These are phyloP conservation scores for Penstemon davidsonii DNA, from an alignment of 257 asterid species.

Conservation along the genomic window DNA sequence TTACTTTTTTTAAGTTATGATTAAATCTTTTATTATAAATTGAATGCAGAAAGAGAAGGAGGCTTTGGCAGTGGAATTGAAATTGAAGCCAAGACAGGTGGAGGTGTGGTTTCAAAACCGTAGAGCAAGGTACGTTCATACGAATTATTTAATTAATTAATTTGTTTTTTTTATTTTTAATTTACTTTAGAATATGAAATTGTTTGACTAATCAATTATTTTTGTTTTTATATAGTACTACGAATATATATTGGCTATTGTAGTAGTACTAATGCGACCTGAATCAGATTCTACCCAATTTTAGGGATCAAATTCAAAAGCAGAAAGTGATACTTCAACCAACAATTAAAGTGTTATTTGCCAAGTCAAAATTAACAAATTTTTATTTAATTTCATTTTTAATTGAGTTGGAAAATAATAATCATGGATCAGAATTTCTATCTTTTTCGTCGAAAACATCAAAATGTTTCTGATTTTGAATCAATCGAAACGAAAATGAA, in stretches of 20 bases:
- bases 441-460: too few relatives aligned
- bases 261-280: constrained; percentile 21
- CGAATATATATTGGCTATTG: background rate
- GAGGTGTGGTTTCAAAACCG: constrained; percentile 98
- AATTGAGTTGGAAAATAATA: too few relatives aligned
- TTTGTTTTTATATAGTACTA: too few relatives aligned
- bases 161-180: too few relatives aligned
- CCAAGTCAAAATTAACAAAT: too few relatives aligned
- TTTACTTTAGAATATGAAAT: background rate
- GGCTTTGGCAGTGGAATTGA: constrained; percentile 58
- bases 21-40: background rate
- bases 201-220: background rate
- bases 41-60: constrained; percentile 69
- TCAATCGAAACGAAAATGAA: too few relatives aligned
- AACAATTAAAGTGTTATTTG: background rate
- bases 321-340: constrained; percentile 25
- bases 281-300: constrained; percentile 36
- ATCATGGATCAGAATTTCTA: too few relatives aligned
- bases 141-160: too few relatives aligned
- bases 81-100: constrained; percentile 73
- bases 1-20: background rate
- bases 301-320: constrained; percentile 25
- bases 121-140: constrained; percentile 74
- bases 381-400: too few relatives aligned
- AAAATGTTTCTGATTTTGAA: too few relatives aligned